phyloP scores from a whole-genome alignment of 805 yeast genomes.

The Blastobotrys terrestris region DNA sequence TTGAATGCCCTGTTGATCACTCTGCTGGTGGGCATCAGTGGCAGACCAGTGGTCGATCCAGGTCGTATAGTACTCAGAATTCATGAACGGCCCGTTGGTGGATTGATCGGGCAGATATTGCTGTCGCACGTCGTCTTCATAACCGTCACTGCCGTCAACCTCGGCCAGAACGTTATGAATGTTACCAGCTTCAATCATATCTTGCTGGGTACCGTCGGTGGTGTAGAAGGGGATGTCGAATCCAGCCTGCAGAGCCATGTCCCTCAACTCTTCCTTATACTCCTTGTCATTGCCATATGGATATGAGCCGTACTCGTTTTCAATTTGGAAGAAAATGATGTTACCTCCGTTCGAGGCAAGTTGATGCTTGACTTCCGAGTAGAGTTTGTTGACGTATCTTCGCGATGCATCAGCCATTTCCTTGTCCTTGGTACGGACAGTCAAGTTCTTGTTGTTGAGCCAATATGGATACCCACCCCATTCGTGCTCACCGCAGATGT shows the following conservation, averaged over 20 bases:
- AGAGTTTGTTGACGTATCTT: slow-evolving; percentile 1
- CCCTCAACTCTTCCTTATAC: background rate
- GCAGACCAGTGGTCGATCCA: slow-evolving; percentile 6
- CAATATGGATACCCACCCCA: slow-evolving; percentile 9
- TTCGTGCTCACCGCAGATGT: slow-evolving; percentile 6
- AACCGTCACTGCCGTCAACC: slow-evolving; percentile 3
- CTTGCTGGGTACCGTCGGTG: slow-evolving; percentile 2
- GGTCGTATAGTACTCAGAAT: slow-evolving; percentile 5
- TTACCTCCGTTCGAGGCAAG: slow-evolving; percentile 4
- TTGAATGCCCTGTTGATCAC: background rate
- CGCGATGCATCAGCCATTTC: background rate
- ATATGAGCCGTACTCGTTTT: slow-evolving; percentile 4
- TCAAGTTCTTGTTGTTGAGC: slow-evolving; percentile 2
- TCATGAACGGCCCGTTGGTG: slow-evolving; percentile 1
- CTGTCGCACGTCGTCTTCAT: background rate
- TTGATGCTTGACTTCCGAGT: background rate
- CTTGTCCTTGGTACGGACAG: slow-evolving; percentile 2
- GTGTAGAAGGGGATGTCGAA: slow-evolving; percentile 7
- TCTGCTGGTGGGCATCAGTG: background rate
- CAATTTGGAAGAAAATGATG: slow-evolving; percentile 7
- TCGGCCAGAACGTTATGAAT: slow-evolving; percentile 2
- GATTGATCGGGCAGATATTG: background rate
- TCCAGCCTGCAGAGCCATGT: slow-evolving; percentile 2
- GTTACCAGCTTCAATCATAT: background rate
- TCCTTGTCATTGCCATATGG: background rate